Evolutionary conservation across 2,329 filamentous ascomycete species (phyloP), one percentile per base, ranked within the genome.

Genomic region (Aspergillus calidoustus): DNA sequence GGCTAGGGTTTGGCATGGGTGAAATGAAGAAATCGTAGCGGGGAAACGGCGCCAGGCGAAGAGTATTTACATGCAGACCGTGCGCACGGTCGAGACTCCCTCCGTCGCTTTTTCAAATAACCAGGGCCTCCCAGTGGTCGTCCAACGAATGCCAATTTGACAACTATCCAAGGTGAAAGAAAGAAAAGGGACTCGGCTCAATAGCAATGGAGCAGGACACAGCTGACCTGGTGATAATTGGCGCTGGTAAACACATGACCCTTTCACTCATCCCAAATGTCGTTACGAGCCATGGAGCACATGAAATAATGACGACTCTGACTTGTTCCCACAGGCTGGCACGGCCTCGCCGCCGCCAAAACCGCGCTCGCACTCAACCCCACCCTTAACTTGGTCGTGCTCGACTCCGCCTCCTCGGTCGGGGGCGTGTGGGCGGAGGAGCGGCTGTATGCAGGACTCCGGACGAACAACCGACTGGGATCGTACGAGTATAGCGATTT

Each of bases 351-450:
- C 4, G 79, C 82, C 25, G 86, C 86, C 25, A 87, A 87, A 72
- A 82, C 83, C 19, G 85, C 83, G 68, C 81, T 83, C 57, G 76
- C 83, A 65, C 70, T 86, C 38, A 79, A 87, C 66, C 86, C 86
- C 1, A 68, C 77, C 23, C 75, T 79, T 47, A 81, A 80, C 0
- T 65, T 89, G 31, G 77, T 80, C 1, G 68, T 90, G 30, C 74
- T 89, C 47, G 87, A 90, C 57, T 75, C 79, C 4, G 78, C 80
- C 50, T 63, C 62, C 34, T 65, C 67, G 4, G 25, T 70, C 19
- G 65, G 66, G 3, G 64, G 66, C 0, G 55, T 58, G 19, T 68
- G 66, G 65, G 60, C 63, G 5, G 31, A 55, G 25, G 48, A 68
- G 13, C 54, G 61, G 1, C 23, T 68, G 2, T 64, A 65, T 25